Base-by-base conservation (phyloP, 805 yeast genomes). In the Yamadazyma scolyti region DNA sequence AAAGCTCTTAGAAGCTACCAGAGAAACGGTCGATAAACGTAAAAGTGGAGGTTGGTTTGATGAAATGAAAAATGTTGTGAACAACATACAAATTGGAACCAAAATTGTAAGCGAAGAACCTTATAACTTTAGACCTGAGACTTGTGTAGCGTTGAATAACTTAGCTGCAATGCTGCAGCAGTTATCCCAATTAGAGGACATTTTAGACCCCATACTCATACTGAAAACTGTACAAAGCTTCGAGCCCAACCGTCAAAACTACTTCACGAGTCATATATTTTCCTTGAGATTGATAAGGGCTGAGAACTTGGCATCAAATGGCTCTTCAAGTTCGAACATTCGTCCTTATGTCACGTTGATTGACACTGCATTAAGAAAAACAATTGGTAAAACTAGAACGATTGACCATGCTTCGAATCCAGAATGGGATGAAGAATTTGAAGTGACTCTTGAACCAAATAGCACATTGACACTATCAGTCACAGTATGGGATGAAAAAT, bases 371-470 rank as follows among this genome's bases (percentile, higher is more conserved):
- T 66, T 67, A 2, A 65, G 74, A 22, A 66, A 61, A 30, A 76
- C 77, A 17, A 60, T 84, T 20, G 89, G 82, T 2, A 77, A 75
- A 38, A 89, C 97, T 0, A 66, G 84, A 43, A 71, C 79, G 0
- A 63, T 83, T 4, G 63, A 68, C 18, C 74, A 74, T 32, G 74
- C 79, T 4, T 58, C 72, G 20, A 77, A 78, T 44, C 96, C 97
- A 0, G 74, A 71, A 10, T 90, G 94, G 94, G 84, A 85, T 46
- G 96, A 89, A 59, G 84, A 82, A 34, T 85, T 87, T 51, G 95
- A 87, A 52, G 36, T 64, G 6, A 58, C 62, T 4, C 30, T 65
- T 9, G 52, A 56, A 10, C 65, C 70, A 0, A 56, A 65, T 14
- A 54, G 69, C 2, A 50, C 71, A 2, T 58, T 69, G 21, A 65